Conservation (phyloP, 2,329 filamentous ascomycete genomes). For the Fusarium ambrosium region DNA sequence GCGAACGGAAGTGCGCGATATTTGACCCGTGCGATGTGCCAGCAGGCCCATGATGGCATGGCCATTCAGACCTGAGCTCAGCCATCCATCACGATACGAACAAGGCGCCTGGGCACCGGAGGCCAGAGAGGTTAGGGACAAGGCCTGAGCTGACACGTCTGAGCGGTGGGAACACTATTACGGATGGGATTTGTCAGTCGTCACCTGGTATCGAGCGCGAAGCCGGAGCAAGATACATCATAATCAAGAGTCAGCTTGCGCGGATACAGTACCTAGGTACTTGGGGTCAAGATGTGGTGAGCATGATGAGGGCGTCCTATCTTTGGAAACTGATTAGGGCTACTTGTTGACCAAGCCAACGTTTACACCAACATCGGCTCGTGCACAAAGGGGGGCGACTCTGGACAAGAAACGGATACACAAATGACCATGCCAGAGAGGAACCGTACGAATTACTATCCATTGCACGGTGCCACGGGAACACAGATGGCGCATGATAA, state of each 20-base stretch:
- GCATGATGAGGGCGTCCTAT: conserved; percentile 19
- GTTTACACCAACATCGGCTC: conserved; percentile 9
- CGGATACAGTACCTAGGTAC: conserved; percentile 10
- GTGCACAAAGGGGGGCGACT: conserved; percentile 27
- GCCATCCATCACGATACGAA: conserved; percentile 40
- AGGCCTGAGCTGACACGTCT: conserved; percentile 7
- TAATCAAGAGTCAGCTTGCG: conserved; percentile 12
- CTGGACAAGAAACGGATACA: conserved; percentile 25
- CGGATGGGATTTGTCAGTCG: conserved; percentile 31
- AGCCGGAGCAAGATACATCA: conserved; percentile 17
- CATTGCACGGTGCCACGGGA: conserved; percentile 42
- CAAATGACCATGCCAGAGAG: conserved; percentile 30
- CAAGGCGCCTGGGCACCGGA: conserved; percentile 15
- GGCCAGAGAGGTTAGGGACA: conserved; percentile 15
- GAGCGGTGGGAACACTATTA: conserved; percentile 7
- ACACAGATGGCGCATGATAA: conserved; percentile 35
- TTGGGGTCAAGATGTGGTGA: conserved; percentile 28
- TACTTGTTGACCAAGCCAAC: conserved; percentile 23
- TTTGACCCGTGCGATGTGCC: conserved; percentile 31
- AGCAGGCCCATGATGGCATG: conserved; percentile 21
- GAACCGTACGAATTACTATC: conserved; percentile 36
- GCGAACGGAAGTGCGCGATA: conserved; percentile 38
- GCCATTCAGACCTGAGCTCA: conserved; percentile 31
- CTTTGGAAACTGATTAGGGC: conserved; percentile 39
- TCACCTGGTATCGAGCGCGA: conserved; percentile 18